A percentile compares a stretch with the other conserved stretches of the same genome.
phyloP scores from a whole-genome alignment of 805 yeast species.

The Ogataea ganodermae region DNA sequence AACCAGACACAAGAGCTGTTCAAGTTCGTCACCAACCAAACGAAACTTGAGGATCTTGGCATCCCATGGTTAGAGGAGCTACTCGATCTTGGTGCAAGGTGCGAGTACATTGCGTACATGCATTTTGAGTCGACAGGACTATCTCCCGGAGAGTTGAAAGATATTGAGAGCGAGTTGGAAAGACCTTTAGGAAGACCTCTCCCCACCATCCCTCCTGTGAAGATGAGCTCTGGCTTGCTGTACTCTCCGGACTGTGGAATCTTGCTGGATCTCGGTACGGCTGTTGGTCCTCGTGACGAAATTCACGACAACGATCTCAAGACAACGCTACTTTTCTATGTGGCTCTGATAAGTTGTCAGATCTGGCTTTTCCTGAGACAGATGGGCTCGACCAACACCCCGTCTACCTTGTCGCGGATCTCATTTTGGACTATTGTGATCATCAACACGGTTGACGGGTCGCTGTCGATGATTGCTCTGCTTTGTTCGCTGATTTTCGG shows the following conservation, averaged over 20 bases:
- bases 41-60: constrained; percentile 42
- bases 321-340: constrained; percentile 44
- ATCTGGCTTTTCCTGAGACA: constrained; percentile 63
- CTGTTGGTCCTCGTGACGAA: constrained; percentile 61
- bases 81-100: constrained; percentile 41
- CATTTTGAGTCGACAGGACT: constrained; percentile 67
- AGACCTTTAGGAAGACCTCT: constrained; percentile 83
- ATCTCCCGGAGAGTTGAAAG: constrained; percentile 51
- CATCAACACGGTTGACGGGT: constrained; percentile 69
- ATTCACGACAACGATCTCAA: constrained; percentile 41
- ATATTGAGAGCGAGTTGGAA: constrained; percentile 70
- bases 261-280: constrained; percentile 40
- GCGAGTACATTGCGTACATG: constrained; percentile 72
- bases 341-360: constrained; percentile 51
- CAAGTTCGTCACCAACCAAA: constrained; percentile 44
- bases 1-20: constrained; percentile 47
- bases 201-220: constrained; percentile 55
- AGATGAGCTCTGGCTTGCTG: constrained; percentile 55
- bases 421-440: constrained; percentile 69
- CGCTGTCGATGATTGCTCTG: constrained; percentile 62
- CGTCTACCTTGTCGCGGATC: constrained; percentile 74
- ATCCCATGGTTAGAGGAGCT: constrained; percentile 38
- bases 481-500: constrained; percentile 57
- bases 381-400: constrained; percentile 71
- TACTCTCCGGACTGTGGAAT: constrained; percentile 92